phyloP scores from a whole-genome alignment of 208 protist genomes.

The Leishmania tarentolae region DNA sequence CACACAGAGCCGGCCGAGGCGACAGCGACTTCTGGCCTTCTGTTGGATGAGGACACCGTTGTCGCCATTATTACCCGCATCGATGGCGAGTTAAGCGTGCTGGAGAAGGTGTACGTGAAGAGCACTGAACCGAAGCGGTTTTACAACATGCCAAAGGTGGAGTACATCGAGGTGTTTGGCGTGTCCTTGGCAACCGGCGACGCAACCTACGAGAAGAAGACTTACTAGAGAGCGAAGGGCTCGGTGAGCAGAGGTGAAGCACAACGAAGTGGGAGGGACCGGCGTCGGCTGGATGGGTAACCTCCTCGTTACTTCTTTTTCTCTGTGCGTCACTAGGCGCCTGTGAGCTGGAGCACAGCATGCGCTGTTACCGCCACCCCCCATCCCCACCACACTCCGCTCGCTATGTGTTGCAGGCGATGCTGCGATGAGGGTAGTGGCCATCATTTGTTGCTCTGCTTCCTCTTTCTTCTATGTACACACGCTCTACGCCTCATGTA shows the following conservation, averaged over 20 bases:
- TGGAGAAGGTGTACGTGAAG: conserved; percentile 66
- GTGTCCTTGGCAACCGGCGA: conserved; percentile 55
- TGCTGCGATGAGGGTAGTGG: neutral
- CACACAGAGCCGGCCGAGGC: conserved; percentile 17
- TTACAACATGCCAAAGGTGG: conserved; percentile 73
- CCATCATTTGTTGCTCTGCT: neutral
- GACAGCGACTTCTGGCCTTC: conserved; percentile 17
- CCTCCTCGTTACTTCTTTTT: neutral
- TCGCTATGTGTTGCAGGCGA: neutral
- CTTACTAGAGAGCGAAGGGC: conserved; percentile 15
- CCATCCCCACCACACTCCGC: no score
- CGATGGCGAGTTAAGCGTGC: conserved; percentile 50
- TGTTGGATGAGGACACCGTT: conserved; percentile 38
- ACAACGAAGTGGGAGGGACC: neutral
- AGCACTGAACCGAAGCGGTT: conserved; percentile 80
- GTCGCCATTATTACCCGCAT: conserved; percentile 50
- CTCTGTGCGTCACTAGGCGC: neutral
- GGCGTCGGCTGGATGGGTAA: neutral
- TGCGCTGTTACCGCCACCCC: neutral
- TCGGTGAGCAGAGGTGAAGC: neutral
- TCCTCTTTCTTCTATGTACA: neutral
- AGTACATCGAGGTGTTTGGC: conserved; percentile 80
- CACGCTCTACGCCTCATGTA: neutral
- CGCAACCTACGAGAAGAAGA: conserved; percentile 61
- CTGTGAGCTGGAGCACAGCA: neutral